These are phyloP conservation scores for Phytophthora sp. DNA, from an alignment of 352 stramenopile species.

Conservation along the genomic window DNA sequence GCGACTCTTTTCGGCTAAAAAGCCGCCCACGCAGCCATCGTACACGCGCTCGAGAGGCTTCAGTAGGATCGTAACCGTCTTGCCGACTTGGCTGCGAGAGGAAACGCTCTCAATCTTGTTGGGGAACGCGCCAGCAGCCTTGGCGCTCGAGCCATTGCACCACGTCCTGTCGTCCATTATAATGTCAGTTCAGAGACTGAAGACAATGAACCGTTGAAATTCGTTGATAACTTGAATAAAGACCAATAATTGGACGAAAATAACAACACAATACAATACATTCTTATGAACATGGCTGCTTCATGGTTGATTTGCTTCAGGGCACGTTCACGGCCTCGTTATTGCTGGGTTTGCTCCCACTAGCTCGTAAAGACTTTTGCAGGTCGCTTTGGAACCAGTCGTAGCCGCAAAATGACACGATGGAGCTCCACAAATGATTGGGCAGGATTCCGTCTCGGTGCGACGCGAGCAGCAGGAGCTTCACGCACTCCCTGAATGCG, in stretches of 20 bases:
- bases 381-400: slow-evolving; percentile 44
- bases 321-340: slow-evolving; percentile 4
- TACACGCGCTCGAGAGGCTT: slow-evolving; percentile 45
- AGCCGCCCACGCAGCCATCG: slow-evolving; percentile 53
- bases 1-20: slow-evolving; percentile 42
- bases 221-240: slow-evolving; percentile 20
- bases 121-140: slow-evolving; percentile 7
- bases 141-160: slow-evolving; percentile 9
- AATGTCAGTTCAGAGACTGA: not conserved
- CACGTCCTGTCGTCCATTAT: slow-evolving; percentile 23
- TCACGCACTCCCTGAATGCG: slow-evolving; percentile 46
- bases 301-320: slow-evolving; percentile 21
- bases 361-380: slow-evolving; percentile 5
- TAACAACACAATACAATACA: not conserved
- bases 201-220: slow-evolving; percentile 5
- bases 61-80: not conserved
- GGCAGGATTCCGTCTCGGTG: slow-evolving; percentile 38
- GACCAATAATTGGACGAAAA: slow-evolving; percentile 20
- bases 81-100: not conserved
- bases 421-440: slow-evolving; percentile 47
- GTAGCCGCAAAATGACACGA: slow-evolving; percentile 54
- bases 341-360: slow-evolving; percentile 17
- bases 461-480: slow-evolving; percentile 43
- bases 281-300: slow-evolving; percentile 13
- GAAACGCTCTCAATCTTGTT: slow-evolving; percentile 3